A percentile compares a stretch with the other conserved stretches of the same genome.
phyloP scores from a whole-genome alignment of 805 yeast species.

The Metschnikowia amazonensis region DNA sequence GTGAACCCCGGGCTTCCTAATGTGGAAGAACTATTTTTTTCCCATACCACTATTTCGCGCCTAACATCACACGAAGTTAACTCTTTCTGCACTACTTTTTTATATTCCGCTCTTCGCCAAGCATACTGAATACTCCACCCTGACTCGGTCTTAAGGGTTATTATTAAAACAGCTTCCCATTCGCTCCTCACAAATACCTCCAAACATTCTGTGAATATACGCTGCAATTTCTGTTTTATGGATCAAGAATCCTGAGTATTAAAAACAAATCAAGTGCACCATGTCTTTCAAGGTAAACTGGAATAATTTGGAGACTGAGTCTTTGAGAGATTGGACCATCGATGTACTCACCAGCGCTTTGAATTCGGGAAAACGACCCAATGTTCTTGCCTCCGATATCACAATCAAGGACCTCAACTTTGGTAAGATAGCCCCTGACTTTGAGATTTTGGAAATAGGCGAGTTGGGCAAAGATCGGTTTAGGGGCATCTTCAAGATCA shows the following conservation, averaged over 20 bases:
- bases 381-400: constrained; percentile 65
- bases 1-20: constrained; percentile 3
- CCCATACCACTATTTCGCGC: constrained; percentile 1
- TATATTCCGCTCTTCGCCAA: neutral
- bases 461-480: constrained; percentile 73
- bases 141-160: neutral
- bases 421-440: constrained; percentile 69
- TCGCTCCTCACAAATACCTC: neutral
- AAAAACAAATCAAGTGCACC: constrained; percentile 1
- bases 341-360: constrained; percentile 67
- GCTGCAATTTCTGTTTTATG: neutral
- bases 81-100: constrained; percentile 3
- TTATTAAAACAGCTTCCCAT: no score
- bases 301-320: constrained; percentile 66
- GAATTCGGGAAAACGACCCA: constrained; percentile 69
- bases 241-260: neutral
- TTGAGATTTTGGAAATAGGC: constrained; percentile 79
- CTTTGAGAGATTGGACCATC: constrained; percentile 57
- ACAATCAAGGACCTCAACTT: constrained; percentile 64
- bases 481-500: constrained; percentile 76
- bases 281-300: constrained; percentile 83
- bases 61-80: constrained; percentile 3
- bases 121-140: neutral
- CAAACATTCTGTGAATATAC: neutral
- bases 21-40: neutral